Evolutionary conservation across 495 filamentous ascomycete species (phyloP), one percentile per base, ranked within the genome.

Genomic region (Penicillium dipodomyicola): DNA sequence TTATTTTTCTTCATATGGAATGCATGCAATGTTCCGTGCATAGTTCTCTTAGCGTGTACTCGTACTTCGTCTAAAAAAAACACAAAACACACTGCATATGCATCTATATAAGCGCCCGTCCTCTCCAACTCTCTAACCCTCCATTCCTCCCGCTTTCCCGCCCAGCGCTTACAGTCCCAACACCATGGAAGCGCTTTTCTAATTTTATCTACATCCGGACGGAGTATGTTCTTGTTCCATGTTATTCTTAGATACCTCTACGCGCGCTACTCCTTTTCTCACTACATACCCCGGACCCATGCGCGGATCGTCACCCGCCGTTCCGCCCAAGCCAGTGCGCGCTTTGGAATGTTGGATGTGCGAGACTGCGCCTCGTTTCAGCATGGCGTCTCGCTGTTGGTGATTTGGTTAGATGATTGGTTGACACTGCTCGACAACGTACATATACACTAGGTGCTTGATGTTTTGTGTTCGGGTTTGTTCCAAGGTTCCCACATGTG

Each of bases 21-120:
- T 33, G 35, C 43, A 51, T 42, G 29, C 50, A 53, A 52, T 64
- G 41, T 54, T 62, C 41, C 49, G 58, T 43, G 29, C 11, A 49
- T 20, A 30, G 9, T 44, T 15, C 9, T 30, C 11, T 32, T 32
- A 32, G 30, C 30, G 30, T 32, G 30, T 30, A 0, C 2, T 22
- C 22, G 4, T 23, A 23, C 22, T 23, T 2, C 22, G 3, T 22
- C 45, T 56, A 57, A 57, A 57, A 57, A 57, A 57, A 57, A 48
- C 14, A 15, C n/a, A n/a, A n/a, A 45, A 22, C 44, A n/a, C 27
- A 47, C 25, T 39, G 53, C 43, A 47, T 39, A 39, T 17, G 35
- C 35, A 17, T 39, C 35, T 57, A 56, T 50, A 54, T 61, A 64
- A 61, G 62, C 62, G 62, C 62, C 58, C 51, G 17, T 44, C 57